Evolutionary conservation across 345 rosid species (phyloP).

Genomic region (Salix arbutifolia): DNA sequence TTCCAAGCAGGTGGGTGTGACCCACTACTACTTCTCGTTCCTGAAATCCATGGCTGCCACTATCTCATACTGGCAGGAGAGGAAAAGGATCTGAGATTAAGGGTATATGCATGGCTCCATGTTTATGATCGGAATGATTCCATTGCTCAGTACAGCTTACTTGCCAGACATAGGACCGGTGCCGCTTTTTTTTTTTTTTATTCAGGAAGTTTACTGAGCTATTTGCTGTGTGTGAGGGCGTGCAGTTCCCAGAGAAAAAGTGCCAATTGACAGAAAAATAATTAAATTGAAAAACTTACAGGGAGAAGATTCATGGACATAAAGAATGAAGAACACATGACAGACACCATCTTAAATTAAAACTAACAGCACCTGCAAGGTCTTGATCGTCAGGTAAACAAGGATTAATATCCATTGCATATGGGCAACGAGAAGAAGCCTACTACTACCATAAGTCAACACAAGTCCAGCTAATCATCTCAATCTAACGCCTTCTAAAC

Average conservation of each 20-base stretch:
- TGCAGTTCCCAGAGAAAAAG: not conserved
- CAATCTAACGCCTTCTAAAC: constrained; percentile 13
- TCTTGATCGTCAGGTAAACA: not conserved
- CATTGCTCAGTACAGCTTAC: constrained; percentile 48
- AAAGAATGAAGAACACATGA: not conserved
- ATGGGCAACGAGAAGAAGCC: not conserved
- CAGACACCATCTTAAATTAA: not conserved
- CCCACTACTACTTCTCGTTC: constrained; percentile 84
- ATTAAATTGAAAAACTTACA: not conserved
- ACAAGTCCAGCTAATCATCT: constrained; percentile 16
- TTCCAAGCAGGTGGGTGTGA: constrained; percentile 69
- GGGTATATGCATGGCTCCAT: constrained; percentile 54
- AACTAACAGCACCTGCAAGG: not conserved
- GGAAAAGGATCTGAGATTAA: constrained; percentile 60
- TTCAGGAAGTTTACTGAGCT: not conserved
- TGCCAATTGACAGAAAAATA: not conserved
- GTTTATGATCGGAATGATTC: constrained; percentile 42
- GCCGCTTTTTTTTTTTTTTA: constrained; percentile 38
- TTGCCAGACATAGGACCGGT: constrained; percentile 70
- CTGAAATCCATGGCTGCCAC: constrained; percentile 94
- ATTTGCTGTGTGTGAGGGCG: not conserved
- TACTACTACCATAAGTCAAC: not conserved
- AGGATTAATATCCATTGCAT: not conserved
- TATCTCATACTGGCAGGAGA: constrained; percentile 66
- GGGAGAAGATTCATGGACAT: not conserved